Evolutionary conservation across 805 yeast species (phyloP).

Genomic region (Spencermartinsiella europaea): DNA sequence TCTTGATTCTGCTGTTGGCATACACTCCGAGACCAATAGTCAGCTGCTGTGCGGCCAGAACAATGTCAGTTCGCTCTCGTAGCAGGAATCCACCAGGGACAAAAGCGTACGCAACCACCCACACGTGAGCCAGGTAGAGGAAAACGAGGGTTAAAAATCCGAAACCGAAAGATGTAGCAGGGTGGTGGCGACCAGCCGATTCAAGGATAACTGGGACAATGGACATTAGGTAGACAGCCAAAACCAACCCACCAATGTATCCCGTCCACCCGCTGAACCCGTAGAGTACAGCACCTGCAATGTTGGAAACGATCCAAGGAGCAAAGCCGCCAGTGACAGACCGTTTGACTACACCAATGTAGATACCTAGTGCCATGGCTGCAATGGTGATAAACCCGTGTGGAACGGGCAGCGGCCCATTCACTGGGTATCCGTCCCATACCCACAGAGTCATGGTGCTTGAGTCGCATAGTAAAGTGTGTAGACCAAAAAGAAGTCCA

Average conservation of each 20-base stretch:
- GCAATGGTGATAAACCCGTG: constrained; percentile 62
- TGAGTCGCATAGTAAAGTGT: constrained; percentile 75
- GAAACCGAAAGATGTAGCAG: constrained; percentile 42
- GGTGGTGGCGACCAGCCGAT: constrained; percentile 49
- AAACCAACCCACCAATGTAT: constrained; percentile 62
- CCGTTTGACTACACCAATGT: constrained; percentile 37
- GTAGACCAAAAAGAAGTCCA: constrained; percentile 62
- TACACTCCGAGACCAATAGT: constrained; percentile 51
- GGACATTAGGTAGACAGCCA: constrained; percentile 56
- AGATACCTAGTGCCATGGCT: constrained; percentile 54
- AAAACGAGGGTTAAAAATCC: constrained; percentile 46
- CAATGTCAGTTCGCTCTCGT: constrained; percentile 82
- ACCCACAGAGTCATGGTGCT: constrained; percentile 86
- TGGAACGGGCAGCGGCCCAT: constrained; percentile 82
- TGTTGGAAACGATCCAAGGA: constrained; percentile 39
- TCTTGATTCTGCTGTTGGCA: constrained; percentile 22
- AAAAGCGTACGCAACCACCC: constrained; percentile 98
- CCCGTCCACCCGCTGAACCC: constrained; percentile 63
- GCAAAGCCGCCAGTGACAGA: constrained; percentile 30
- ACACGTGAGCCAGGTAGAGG: constrained; percentile 75
- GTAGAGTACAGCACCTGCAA: constrained; percentile 50
- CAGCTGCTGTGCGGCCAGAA: constrained; percentile 52
- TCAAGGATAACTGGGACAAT: constrained; percentile 58
- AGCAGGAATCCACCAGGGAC: constrained; percentile 90
- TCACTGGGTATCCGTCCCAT: constrained; percentile 93